Evolutionary conservation across 108 stramenopile species (phyloP), one percentile per base, ranked within the genome.

Genomic region (Fistulifera pelliculosa): DNA sequence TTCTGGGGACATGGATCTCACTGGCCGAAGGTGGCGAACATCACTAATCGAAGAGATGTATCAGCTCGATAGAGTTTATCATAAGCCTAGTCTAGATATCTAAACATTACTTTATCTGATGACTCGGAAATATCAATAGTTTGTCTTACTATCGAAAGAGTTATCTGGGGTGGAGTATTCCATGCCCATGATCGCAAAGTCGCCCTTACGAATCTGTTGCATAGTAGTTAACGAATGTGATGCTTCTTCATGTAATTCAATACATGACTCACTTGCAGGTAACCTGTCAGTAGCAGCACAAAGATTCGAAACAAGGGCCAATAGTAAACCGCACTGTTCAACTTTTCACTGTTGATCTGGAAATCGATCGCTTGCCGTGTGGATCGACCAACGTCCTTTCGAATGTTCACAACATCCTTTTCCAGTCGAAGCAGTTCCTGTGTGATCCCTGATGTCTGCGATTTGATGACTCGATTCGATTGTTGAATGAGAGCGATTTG

Each of bases 251-350:
- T 57, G 43, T 44, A 40, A n/a, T 44, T 42, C 21, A 57, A 15
- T 42, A 40, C 56, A 21, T 40, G 26, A 16, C 17, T 23, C n/a
- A 26, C 24, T 44, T 57, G 56, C 22, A 43, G 15, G 7, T 38
- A 23, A 1, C 42, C 56, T 12, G 56, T 41, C 22, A 44, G 16
- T 6, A 57, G 22, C 1, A 57, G 38, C 21, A 57, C 56, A 19
- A 26, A n/a, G 18, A 57, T 57, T 44, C 56, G 56, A 27, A 57
- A 44, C 21, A 57, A 45, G 19, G 56, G 56, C 56, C 56, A 57
- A 7, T 44, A 57, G 16, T 35, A 22, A 44, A 57, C 43, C 2
- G 56, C 56, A 24, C 22, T 38, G 23, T 45, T 17, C n/a, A 57
- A 21, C 2, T 7, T 21, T 13, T 42, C 23, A 5, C 8, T n/a